phyloP scores from a whole-genome alignment of 345 rosid species.

The Lepidium sativum region DNA sequence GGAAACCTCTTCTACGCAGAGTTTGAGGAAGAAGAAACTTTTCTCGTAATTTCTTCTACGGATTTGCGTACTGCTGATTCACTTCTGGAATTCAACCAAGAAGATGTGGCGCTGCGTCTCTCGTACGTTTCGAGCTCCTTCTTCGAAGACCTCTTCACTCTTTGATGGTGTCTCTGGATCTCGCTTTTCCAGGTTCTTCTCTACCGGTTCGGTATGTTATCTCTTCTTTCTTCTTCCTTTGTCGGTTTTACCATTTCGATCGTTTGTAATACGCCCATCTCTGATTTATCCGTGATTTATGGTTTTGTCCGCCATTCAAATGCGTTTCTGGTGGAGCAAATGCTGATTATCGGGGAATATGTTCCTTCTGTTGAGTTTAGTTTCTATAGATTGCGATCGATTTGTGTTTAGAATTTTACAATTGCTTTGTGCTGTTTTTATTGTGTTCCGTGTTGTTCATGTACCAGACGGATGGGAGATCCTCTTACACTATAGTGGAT shows the following conservation, averaged over 20 bases:
- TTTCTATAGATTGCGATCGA: not conserved
- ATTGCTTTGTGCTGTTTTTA: not conserved
- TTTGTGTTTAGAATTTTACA: not conserved
- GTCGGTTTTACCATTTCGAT: not conserved
- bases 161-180: slow-evolving; percentile 39
- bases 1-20: not conserved
- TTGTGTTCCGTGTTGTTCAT: slow-evolving; percentile 6
- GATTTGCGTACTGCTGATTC: not conserved
- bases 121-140: slow-evolving; percentile 69
- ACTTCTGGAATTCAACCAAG: not conserved
- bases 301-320: slow-evolving; percentile 1
- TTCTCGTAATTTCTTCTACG: slow-evolving; percentile 7
- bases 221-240: not conserved
- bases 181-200: slow-evolving; percentile 60
- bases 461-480: slow-evolving; percentile 35
- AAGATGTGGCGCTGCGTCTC: slow-evolving; percentile 98
- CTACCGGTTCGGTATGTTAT: slow-evolving; percentile 58
- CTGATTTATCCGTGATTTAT: not conserved
- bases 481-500: slow-evolving; percentile 82
- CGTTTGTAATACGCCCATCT: not conserved
- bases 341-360: not conserved
- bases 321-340: not conserved
- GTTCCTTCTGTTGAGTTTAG: not conserved
- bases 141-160: slow-evolving; percentile 38
- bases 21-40: not conserved